Percentiles rank a stretch among this genome's conserved stretches.
Conservation (phyloP, 2,329 filamentous ascomycete species). For the Piedraia hortae region DNA sequence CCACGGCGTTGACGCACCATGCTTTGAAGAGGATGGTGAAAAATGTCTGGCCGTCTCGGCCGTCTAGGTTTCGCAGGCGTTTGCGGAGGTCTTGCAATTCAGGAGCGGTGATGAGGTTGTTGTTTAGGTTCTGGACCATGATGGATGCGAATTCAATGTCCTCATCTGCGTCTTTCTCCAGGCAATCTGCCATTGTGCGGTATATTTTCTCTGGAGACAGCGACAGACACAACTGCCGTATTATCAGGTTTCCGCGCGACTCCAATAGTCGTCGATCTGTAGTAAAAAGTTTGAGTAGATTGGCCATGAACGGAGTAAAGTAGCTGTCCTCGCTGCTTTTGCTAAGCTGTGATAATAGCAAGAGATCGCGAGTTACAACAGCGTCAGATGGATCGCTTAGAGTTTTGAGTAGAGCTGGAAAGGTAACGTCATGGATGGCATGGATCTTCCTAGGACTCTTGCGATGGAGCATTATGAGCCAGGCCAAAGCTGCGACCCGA, state of each 20-base stretch:
- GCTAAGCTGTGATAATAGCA: conserved; percentile 85
- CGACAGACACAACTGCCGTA: conserved; percentile 76
- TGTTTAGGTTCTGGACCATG: conserved; percentile 98
- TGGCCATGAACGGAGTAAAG: conserved; percentile 95
- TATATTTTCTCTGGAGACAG: conserved; percentile 89
- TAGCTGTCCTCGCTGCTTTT: conserved; percentile 92
- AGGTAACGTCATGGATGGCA: conserved; percentile 90
- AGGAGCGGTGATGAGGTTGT: conserved; percentile 92
- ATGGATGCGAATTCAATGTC: conserved; percentile 97
- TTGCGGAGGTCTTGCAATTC: conserved; percentile 79
- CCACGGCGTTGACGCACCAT: conserved; percentile 96
- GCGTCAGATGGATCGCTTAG: conserved; percentile 85
- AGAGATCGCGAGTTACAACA: conserved; percentile 80
- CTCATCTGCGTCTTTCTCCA: conserved; percentile 64
- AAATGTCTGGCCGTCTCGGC: conserved; percentile 77
- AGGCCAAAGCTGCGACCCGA: conserved; percentile 72
- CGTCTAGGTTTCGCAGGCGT: conserved; percentile 68
- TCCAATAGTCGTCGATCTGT: conserved; percentile 80
- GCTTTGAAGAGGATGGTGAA: conserved; percentile 86
- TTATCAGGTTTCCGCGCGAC: conserved; percentile 82
- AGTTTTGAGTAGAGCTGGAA: conserved; percentile 84
- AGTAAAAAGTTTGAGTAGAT: conserved; percentile 77
- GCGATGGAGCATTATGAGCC: conserved; percentile 91
- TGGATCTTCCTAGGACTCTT: conserved; percentile 73
- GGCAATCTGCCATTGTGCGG: conserved; percentile 77